Evolutionary conservation across 345 rosid genomes (phyloP), one percentile per base, ranked within the genome.

Genomic region (Syzygium oleosum): DNA sequence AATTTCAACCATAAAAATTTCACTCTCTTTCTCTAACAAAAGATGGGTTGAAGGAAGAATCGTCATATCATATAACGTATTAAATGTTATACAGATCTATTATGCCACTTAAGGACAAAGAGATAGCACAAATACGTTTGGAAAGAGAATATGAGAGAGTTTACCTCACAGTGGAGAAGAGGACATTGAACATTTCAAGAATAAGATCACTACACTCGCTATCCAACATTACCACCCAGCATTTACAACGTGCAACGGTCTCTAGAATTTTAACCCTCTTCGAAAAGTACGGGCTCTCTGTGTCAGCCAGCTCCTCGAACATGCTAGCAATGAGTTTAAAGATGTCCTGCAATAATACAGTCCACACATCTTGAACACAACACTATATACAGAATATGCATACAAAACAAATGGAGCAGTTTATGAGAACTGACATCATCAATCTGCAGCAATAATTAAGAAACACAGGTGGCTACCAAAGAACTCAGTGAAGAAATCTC

Each of bases 261-360:
- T 96, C 99, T 89, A 97, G 88, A 84, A 96, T 92, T 88, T 96
- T 96, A 54, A 92, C 98, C 92, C 98, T 96, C 93, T 89, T 93
- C 6, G 94, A 92, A 90, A 95, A 97, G 87, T 94, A 95, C 21
- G 98, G 94, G 86, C 98, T 95, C 38, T 63, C 84, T 7, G 93
- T 93, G 88, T 97, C 97, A 84, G 94, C 94, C 29, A 97, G 93
- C 94, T 94, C 98, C 88, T 85, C 89, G 85, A 97, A 96, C 86
- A 88, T 91, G 86, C 94, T 88, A 85, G 95, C 87, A 88, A 96
- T 85, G 84, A 97, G 94, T 87, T 85, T 89, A 91, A 96, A 97
- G 73, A 95, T 87, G 89, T 91, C 99, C 99, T 96, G 93, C 92
- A 89, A 80, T 84, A 83, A 19, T 21, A 73, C 80, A 34, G 49